Evolutionary conservation across 345 rosid genomes (phyloP), one percentile per base, ranked within the genome.

Genomic region (Murraya paniculata): DNA sequence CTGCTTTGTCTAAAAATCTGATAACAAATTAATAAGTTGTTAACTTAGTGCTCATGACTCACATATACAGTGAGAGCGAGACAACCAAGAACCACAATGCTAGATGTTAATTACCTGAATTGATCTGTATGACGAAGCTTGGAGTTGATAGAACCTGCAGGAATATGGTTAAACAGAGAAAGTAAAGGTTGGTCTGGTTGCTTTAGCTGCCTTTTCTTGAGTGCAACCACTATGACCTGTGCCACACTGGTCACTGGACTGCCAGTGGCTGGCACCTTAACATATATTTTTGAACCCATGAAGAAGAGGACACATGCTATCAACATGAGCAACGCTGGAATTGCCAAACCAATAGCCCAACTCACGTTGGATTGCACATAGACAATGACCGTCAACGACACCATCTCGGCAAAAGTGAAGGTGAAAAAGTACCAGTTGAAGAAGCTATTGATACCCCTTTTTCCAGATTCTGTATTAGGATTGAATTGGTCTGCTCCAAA

Each of bases 341-440:
- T 89, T 11, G 80, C 91, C 61, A 93, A 79, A 50, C 97, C 97
- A 28, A 91, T 85, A 4, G 93, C 81, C 97, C 97, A 93, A 75
- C 95, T 93, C 62, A 91, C 85, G 41, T 93, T 91, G 6, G 93
- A 86, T 83, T 93, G 97, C 77, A 91, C 73, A 33, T 93, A 93
- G 30, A 93, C 94, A 59, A 93, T 87, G 22, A 90, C 74, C 0
- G 97, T 93, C 78, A 91, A 77, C 6, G 97, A 86, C 31, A 93
- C 75, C 89, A 91, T 82, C 80, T 89, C 90, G 9, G 97, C 95
- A 2, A 93, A 91, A 41, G 92, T 93, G 88, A 86, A 93, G 68
- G 92, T 91, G 82, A 88, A 93, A 86, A 91, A 88, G 79, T 93
- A 91, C 97, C 97, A 93, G 79, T 93, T 93, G 84, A 93, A 90